These are phyloP conservation scores for Gossypium arboreum DNA, from an alignment of 345 rosid species.

Conservation along the genomic window DNA sequence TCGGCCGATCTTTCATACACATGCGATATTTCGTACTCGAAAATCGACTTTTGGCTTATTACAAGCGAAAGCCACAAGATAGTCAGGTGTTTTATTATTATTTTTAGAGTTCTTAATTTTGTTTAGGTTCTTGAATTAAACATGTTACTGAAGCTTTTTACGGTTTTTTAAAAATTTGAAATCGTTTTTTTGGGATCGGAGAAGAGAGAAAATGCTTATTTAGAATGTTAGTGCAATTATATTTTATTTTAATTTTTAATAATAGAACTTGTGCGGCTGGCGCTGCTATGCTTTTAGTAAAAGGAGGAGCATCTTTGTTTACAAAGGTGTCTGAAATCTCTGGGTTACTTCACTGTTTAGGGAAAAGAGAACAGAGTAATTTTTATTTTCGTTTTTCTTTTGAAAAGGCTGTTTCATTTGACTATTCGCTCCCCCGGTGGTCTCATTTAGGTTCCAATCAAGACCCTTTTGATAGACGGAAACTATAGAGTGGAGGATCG, in stretches of 20 bases:
- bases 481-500: constrained; percentile 99
- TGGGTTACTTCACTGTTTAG: background rate
- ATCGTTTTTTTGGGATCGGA: background rate
- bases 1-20: constrained; percentile 93
- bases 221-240: background rate
- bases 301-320: constrained; percentile 17
- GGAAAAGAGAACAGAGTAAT: background rate
- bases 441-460: constrained; percentile 77
- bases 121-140: background rate
- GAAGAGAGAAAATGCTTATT: constrained; percentile 1
- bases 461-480: constrained; percentile 89
- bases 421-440: background rate
- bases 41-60: constrained; percentile 86
- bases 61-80: constrained; percentile 93
- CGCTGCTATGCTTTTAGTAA: constrained; percentile 6
- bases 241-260: background rate
- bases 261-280: background rate
- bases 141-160: background rate
- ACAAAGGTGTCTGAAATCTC: background rate
- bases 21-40: constrained; percentile 96
- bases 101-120: background rate
- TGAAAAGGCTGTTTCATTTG: background rate
- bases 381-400: background rate
- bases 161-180: background rate
- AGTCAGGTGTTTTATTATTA: constrained; percentile 60